Evolutionary conservation across 345 rosid genomes (phyloP).

Genomic region (Hypericum androsaemum): DNA sequence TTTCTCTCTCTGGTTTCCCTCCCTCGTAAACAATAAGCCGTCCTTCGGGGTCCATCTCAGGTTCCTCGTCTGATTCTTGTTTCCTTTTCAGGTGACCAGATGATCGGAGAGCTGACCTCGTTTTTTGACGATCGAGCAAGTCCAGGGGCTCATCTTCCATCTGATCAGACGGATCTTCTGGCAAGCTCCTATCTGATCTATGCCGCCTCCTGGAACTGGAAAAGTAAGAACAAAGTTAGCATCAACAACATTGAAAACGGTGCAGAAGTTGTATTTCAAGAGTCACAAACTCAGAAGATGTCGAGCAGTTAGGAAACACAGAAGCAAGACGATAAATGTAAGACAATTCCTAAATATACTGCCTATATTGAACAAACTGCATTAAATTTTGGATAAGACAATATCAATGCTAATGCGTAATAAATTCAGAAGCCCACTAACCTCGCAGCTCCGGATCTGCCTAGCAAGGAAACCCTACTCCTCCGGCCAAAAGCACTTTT

Average conservation of each 20-base stretch:
- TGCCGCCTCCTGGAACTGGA: slow-evolving; percentile 48
- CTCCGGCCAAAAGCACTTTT: slow-evolving; percentile 29
- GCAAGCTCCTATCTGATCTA: slow-evolving; percentile 51
- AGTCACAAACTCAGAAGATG: no score
- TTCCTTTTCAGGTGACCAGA: slow-evolving; percentile 43
- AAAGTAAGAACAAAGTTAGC: no score
- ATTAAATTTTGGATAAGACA: no score
- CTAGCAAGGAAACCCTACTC: slow-evolving; percentile 34
- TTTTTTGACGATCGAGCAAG: slow-evolving; percentile 66
- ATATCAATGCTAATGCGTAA: background rate
- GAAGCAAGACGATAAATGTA: no score
- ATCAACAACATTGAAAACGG: no score
- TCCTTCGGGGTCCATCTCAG: slow-evolving; percentile 76
- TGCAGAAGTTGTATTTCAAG: no score
- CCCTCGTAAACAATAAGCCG: slow-evolving; percentile 57
- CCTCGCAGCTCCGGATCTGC: slow-evolving; percentile 50
- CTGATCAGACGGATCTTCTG: slow-evolving; percentile 56
- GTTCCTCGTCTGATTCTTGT: slow-evolving; percentile 69
- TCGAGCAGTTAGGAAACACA: no score
- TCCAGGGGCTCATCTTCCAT: slow-evolving; percentile 89
- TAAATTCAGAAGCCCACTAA: slow-evolving; percentile 19
- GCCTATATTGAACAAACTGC: no score
- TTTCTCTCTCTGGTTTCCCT: slow-evolving; percentile 36
- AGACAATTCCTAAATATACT: no score
- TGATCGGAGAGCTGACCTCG: slow-evolving; percentile 66